Percentiles rank a stretch among this genome's conserved stretches.
Evolutionary conservation across 2,329 filamentous ascomycete species (phyloP).

Genomic region (Aspergillus hortae): DNA sequence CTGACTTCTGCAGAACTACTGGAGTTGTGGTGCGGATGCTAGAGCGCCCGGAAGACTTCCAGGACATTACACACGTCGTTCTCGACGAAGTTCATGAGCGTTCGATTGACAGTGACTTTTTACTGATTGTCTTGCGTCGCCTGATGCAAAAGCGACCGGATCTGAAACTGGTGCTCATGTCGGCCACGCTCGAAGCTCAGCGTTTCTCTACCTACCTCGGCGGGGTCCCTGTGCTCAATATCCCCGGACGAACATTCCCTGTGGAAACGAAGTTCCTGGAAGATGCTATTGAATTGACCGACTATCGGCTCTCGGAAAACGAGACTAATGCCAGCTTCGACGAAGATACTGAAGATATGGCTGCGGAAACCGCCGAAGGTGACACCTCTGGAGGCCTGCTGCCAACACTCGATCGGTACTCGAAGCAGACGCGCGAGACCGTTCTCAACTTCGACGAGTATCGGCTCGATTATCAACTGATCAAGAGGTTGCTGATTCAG

Average conservation of each 20-base stretch:
- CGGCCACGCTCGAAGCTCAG: conserved; percentile 89
- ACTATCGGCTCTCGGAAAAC: conserved; percentile 67
- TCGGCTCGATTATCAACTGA: conserved; percentile 82
- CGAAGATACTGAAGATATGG: conserved; percentile 46
- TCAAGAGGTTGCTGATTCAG: conserved; percentile 72
- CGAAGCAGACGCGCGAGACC: conserved; percentile 68
- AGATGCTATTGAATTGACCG: conserved; percentile 84
- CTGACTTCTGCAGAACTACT: conserved; percentile 44
- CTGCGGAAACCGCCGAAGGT: conserved; percentile 46
- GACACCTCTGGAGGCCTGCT: conserved; percentile 57
- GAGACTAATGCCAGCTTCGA: conserved; percentile 32
- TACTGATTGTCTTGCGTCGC: conserved; percentile 86
- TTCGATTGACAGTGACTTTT: conserved; percentile 93
- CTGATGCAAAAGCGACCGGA: conserved; percentile 73
- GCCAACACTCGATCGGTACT: conserved; percentile 69
- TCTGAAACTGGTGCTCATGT: conserved; percentile 94
- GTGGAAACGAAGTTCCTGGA: conserved; percentile 86
- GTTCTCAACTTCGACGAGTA: conserved; percentile 83
- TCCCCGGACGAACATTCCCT: conserved; percentile 90
- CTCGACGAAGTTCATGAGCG: conserved; percentile 98
- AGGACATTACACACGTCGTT: conserved; percentile 87
- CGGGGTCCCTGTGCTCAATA: conserved; percentile 79
- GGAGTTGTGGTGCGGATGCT: conserved; percentile 98
- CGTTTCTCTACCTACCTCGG: conserved; percentile 86
- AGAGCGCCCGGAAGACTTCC: conserved; percentile 79